Evolutionary conservation across 208 protist species (phyloP), one percentile per base, ranked within the genome.

Genomic region (Acanthamoeba royreba): DNA sequence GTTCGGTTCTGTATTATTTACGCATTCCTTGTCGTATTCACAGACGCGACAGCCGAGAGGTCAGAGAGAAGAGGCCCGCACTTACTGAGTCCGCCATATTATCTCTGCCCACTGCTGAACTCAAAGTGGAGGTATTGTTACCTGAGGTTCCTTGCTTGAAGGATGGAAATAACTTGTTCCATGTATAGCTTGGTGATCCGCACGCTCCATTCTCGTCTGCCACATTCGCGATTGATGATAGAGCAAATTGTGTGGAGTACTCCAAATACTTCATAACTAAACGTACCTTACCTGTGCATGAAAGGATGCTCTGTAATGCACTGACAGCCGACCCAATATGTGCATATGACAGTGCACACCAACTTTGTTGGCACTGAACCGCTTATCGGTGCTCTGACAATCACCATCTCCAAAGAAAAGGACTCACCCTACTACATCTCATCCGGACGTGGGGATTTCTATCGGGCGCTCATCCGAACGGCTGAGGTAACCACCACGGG

Each of bases 321-420:
- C 19, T 28, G 1, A 25, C 38, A n/a, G 11, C 61, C 61, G 31
- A 9, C 61, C 5, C 28, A 4, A n/a, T 33, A n/a, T 35, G 28
- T 2, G 31, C 22, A 11, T 35, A 17, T 8, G 8, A 28, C 77
- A 87, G 77, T 87, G 11, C 77, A 87, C 31, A 87, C 77, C 45
- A 87, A 87, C 45, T 58, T 87, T 40, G 77, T 87, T 17, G 77
- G 77, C 4, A 35, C 55, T 19, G 77, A 87, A 38, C 77, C 77
- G 7, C n/a, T 42, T 13, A 15, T 87, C 31, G 77, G 77, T 19
- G 45, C 77, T 17, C 35, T 87, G 77, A 25, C 25, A 28, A 87
- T 87, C 47, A 61, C 77, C 25, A 87, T 87, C 25, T 35, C 45
- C 77, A 87, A 87, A 28, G 45, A 87, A 58, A 77, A 77, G 66